Base-by-base conservation (phyloP, 2,329 filamentous ascomycete genomes). In the Talaromyces sp. region DNA sequence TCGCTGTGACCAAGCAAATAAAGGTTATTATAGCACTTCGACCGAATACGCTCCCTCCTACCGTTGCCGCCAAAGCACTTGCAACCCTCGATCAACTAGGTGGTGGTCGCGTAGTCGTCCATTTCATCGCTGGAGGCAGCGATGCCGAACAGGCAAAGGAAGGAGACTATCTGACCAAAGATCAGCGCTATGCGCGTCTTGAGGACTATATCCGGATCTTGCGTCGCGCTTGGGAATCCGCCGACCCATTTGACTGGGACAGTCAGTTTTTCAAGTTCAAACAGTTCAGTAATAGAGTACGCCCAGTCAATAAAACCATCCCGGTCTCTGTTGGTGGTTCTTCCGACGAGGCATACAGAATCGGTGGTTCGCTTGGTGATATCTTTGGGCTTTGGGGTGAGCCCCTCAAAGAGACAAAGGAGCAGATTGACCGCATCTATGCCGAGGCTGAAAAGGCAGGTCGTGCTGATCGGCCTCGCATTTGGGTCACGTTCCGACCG, bases 331-430 rank as follows among this genome's bases (percentile, higher is more conserved):
- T 88, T 0, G 86, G 86, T 10, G 86, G 86, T 0, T 87, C 84
- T 0, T 87, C 85, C 0, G 80, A 83, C 19, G 85, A 84, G 4
- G 86, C 86, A 0, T 88, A 88, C 73, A 83, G 85, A 25, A 79
- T 87, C 45, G 86, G 86, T 27, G 86, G 86, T 31, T 76, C 81
- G 0, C 78, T 87, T 1, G 86, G 82, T 31, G 86, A 88, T 68
- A 88, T 88, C 69, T 88, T 88, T 67, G 86, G 86, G 0, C 81
- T 88, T 3, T 88, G 86, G 86, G 86, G 86, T 11, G 86, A 88
- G 70, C 86, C 86, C 1, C 77, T 88, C 1, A 87, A 87, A 74
- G 86, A 88, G 71, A 88, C 86, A 0, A 85, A 85, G 74, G 79
- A 88, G 70, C 86, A 88, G 72, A 87, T 88, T 68, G 84, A 86